Evolutionary conservation across 768 basidiomycete genomes (phyloP), one percentile per base, ranked within the genome.

Genomic region (Lactifluus volemus): DNA sequence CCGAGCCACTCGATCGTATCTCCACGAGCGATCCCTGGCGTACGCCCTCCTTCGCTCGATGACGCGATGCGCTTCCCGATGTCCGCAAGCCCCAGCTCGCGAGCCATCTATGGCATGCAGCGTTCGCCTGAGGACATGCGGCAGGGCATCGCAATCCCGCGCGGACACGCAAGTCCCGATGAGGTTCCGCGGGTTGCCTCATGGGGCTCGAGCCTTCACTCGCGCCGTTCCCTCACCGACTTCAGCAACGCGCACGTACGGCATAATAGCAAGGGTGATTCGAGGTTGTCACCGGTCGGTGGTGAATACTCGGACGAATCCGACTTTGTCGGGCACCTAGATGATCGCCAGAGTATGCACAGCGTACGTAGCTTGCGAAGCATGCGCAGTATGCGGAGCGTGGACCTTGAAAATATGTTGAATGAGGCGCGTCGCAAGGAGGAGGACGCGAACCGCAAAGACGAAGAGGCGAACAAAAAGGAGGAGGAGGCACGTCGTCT

Each of bases 381-480:
- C 51, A 7, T 59, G 21, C 59, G 65, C 14, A 65, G 65, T 48
- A 32, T 65, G 45, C 45, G 39, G 61, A 65, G 36, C 21, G 62
- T 17, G 69, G 69, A 60, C 67, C 25, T 47, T 6, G 45, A 66
- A 32, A 61, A 67, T 15, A 67, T 55, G 11, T 47, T 55, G 67
- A 65, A 65, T 6, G 67, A 65, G 59, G 61, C 63, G 45, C 54
- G 49, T 32, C 65, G 53, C 17, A 65, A 51, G 55, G 68, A 63
- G 59, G 65, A 71, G n/a, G 68, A 70, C 25, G 72, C 73, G 34
- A 68, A 67, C 25, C 69, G 69, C 14, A 70, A 71, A 53, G 71
- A 72, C 32, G 75, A 67, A 21, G 66, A 67, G 36, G 61, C 61
- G 15, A 49, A 21, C 38, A 65, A 30, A 45, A 65, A 66, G 55